Conservation (phyloP, 2,329 filamentous ascomycete species). For the Torrubiella hemipterigena region DNA sequence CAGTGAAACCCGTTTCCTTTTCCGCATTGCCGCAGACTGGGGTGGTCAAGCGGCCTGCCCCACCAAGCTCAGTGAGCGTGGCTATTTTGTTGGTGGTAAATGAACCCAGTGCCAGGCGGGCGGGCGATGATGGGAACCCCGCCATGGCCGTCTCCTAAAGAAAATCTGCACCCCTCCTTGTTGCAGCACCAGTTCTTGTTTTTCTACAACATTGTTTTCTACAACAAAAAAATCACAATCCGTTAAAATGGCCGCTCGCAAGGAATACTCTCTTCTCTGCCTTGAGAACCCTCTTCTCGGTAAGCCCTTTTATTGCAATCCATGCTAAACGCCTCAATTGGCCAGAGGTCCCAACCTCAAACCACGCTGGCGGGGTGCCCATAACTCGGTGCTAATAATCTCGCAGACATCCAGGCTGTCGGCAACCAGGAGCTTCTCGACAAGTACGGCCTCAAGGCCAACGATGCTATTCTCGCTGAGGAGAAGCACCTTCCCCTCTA, state of each 20-base stretch:
- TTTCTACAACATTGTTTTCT: constrained; percentile 10
- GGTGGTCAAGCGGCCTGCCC: too few relatives aligned
- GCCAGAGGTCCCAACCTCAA: constrained; percentile 1
- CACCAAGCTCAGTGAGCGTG: too few relatives aligned
- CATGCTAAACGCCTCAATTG: constrained; percentile 5
- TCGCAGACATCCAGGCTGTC: constrained; percentile 73
- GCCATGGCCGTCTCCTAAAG: constrained; percentile 3
- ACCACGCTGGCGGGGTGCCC: not conserved
- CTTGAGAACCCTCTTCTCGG: constrained; percentile 96
- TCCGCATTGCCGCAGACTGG: too few relatives aligned
- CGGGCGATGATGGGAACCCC: too few relatives aligned
- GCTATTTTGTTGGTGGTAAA: too few relatives aligned
- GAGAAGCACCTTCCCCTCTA: constrained; percentile 82
- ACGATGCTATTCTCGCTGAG: constrained; percentile 95
- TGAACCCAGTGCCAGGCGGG: too few relatives aligned
- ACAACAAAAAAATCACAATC: too few relatives aligned
- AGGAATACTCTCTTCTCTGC: constrained; percentile 82
- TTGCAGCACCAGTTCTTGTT: constrained; percentile 6
- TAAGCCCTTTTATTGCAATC: constrained; percentile 26
- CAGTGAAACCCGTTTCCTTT: too few relatives aligned
- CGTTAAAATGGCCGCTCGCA: constrained; percentile 62
- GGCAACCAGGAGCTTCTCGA: constrained; percentile 76
- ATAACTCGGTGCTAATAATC: constrained; percentile 2
- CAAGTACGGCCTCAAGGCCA: constrained; percentile 88
- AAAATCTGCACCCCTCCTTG: constrained; percentile 9